Evolutionary conservation across 208 protist species (phyloP), one percentile per base, ranked within the genome.

Genomic region (Wallacemonas sp.): DNA sequence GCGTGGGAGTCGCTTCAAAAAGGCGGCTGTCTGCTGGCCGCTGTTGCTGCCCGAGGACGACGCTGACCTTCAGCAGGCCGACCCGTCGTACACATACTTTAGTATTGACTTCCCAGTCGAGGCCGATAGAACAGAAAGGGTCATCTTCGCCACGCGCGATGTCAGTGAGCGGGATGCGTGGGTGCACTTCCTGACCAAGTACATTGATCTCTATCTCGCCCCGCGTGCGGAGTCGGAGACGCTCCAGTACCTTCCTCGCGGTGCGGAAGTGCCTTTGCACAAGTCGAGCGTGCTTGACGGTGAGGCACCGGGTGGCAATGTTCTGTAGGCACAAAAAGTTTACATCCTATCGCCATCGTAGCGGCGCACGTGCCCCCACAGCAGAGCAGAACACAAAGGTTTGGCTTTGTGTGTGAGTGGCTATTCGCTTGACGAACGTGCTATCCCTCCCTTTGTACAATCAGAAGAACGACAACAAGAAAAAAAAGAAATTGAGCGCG

Each of bases 11-110:
- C 73, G 77, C 38, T 88, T 93, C 59, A 80, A 83, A 42, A 77
- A 71, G 44, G 83, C 83, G 9, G 78, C 79, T 19, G 81, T 85
- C 39, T 90, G 83, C 74, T 88, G 83, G 79, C 83, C 83, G 0
- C 75, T 84, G 1, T 70, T 93, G 6, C 62, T 90, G 21, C 67
- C 75, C 15, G 77, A 84, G 28, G 86, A 88, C 53, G 86, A 77
- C 69, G 47, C 74, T 11, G 63, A 84, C 22, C 0, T 64, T n/a
- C 75, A 72, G 33, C 75, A 21, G 2, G 51, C 51, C 3, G 77
- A 83, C 45, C 36, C 74, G 3, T 44, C 2, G 27, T 67, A 72
- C 30, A 74, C 61, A 15, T 90, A 86, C 66, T 88, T 90, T 41
- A 74, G 66, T 39, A 62, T 93, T 11, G 84, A 93, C 56, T 88